Evolutionary conservation across 768 basidiomycete genomes (phyloP).

Genomic region (Boletus pseudopeckii): DNA sequence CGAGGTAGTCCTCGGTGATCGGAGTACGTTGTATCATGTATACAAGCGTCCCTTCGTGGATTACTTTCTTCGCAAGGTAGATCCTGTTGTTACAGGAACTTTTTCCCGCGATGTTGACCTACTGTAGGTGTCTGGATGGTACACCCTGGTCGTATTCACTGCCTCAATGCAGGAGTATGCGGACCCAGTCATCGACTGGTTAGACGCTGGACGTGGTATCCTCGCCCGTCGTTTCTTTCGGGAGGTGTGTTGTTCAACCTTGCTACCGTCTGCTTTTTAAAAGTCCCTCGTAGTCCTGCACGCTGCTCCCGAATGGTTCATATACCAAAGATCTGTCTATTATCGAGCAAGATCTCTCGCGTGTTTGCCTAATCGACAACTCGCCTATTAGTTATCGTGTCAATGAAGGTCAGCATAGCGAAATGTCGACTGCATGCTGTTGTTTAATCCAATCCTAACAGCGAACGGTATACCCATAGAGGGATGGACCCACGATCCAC

Average conservation of each 20-base stretch:
- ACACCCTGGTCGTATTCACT: constrained; percentile 97
- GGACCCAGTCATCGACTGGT: constrained; percentile 99
- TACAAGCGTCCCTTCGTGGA: constrained; percentile 98
- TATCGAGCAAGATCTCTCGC: constrained; percentile 85
- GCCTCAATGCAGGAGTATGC: constrained; percentile 99
- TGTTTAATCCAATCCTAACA: constrained; percentile 31
- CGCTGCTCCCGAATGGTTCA: constrained; percentile 85
- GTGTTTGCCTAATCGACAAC: constrained; percentile 94
- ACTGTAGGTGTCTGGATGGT: constrained; percentile 93
- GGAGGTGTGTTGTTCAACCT: constrained; percentile 55
- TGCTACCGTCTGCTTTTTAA: not conserved
- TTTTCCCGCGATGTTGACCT: constrained; percentile 5
- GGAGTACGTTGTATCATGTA: constrained; percentile 92
- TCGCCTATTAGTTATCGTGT: constrained; percentile 89
- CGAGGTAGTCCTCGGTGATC: constrained; percentile 86
- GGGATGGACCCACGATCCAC: constrained; percentile 97
- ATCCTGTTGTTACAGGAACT: constrained; percentile 14
- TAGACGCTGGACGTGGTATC: constrained; percentile 92
- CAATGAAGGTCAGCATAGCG: constrained; percentile 72
- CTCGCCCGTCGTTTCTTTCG: constrained; percentile 87
- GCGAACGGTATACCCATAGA: constrained; percentile 99
- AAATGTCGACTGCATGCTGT: not conserved
- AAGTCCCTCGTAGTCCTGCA: constrained; percentile 67
- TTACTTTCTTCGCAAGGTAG: constrained; percentile 85
- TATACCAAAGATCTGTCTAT: constrained; percentile 92